phyloP scores from a whole-genome alignment of 495 filamentous ascomycete genomes.

The Peziza echinospora region DNA sequence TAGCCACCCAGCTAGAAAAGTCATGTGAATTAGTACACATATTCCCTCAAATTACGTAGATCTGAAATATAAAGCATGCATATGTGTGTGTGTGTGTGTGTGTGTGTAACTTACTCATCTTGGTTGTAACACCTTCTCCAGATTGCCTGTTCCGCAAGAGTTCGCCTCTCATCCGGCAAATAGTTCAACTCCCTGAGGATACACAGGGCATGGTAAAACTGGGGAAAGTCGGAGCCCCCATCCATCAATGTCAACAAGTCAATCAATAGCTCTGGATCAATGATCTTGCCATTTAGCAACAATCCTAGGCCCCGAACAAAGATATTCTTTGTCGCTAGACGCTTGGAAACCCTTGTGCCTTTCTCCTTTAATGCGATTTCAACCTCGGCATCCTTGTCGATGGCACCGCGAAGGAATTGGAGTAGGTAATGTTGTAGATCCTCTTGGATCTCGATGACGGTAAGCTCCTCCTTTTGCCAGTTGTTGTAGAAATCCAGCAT shows the following conservation, averaged over 20 bases:
- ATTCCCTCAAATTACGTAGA: too few species aligned
- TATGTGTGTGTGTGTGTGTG: too few species aligned
- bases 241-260: slow-evolving; percentile 64
- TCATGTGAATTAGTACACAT: slow-evolving; percentile 6
- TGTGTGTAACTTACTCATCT: slow-evolving; percentile 52
- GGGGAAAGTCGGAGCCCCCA: slow-evolving; percentile 23
- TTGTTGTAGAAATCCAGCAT: slow-evolving; percentile 19
- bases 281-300: slow-evolving; percentile 42
- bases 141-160: slow-evolving; percentile 43
- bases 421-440: slow-evolving; percentile 34
- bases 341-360: slow-evolving; percentile 32
- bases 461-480: slow-evolving; percentile 36
- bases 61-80: not conserved
- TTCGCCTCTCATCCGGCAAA: slow-evolving; percentile 29
- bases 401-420: slow-evolving; percentile 36
- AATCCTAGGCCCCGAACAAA: slow-evolving; percentile 42
- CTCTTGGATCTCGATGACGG: slow-evolving; percentile 52
- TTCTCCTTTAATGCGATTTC: slow-evolving; percentile 52
- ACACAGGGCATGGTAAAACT: slow-evolving; percentile 52
- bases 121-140: slow-evolving; percentile 65
- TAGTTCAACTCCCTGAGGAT: slow-evolving; percentile 34
- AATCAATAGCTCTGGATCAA: slow-evolving; percentile 45
- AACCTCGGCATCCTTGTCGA: slow-evolving; percentile 56
- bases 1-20: slow-evolving; percentile 15
- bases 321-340: slow-evolving; percentile 39